Base-by-base conservation (phyloP, 1,284 basidiomycete genomes). In the Xerocomus alliaceus region DNA sequence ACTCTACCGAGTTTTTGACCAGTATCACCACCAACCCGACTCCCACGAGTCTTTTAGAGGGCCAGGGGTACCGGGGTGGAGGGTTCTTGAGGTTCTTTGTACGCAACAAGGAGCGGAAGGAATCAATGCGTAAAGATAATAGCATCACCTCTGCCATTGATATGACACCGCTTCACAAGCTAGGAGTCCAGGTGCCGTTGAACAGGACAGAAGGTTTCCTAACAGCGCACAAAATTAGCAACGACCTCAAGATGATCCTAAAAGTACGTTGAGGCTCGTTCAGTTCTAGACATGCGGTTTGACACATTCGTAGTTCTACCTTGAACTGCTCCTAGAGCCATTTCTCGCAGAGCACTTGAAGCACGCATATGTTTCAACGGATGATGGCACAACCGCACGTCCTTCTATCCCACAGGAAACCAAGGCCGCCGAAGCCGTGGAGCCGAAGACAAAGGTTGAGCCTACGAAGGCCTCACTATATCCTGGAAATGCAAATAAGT, bases 381-480 rank as follows among this genome's bases (percentile, higher is more conserved):
- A 8, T 5, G 28, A 39, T 17, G 24, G 32, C 9, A 2, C 22
- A 1, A 20, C 13, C 8, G 17, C 29, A 41, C n/a, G 13, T 29
- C n/a, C 39, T 12, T 11, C 35, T 15, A 18, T n/a, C 11, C 41
- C 42, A 22, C 54, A 37, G 37, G 44, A 28, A 6, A 49, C 28
- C 10, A 44, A 59, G 3, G 49, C 24, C 26, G 24, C 17, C 13
- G 53, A 60, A 37, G 24, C 29, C 34, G 39, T 32, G 6, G 62
- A 66, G 31, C 24, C 54, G 39, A 54, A 52, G 9, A 61, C 83
- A 0, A 74, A 74, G 17, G 77, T 85, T 0, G 83, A 83, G 53
- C 81, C 84, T 0, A 77, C 86, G 75, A 84, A 80, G 54, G 70
- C 80, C 10, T 79, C 81, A 0, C 68, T 85, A 0, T 81, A 84